These are phyloP conservation scores for Poterioochromonas sp. DNA, from an alignment of 352 stramenopile genomes.

Conservation along the genomic window DNA sequence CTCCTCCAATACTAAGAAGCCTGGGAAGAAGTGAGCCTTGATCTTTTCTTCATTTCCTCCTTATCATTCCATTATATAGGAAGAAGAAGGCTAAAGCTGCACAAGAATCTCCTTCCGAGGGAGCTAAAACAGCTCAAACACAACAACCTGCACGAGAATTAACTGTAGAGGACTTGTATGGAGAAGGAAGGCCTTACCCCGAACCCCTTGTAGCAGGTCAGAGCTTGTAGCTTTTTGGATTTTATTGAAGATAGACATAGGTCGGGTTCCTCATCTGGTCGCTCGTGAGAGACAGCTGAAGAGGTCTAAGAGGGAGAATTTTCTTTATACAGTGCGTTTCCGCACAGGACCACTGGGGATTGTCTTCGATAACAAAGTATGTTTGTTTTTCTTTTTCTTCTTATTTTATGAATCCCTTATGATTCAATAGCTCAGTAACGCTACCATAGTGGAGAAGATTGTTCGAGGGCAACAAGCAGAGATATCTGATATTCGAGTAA, in stretches of 20 bases:
- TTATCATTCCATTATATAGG: too few species aligned
- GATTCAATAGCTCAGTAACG: not conserved
- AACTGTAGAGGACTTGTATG: slow-evolving; percentile 16
- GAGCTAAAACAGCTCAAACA: not conserved
- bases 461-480: not conserved
- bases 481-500: slow-evolving; percentile 4
- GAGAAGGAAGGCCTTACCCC: not conserved
- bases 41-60: too few species aligned
- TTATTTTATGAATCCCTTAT: too few species aligned
- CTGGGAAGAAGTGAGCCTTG: too few species aligned
- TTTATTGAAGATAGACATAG: too few species aligned
- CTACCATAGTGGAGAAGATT: slow-evolving; percentile 7
- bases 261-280: too few species aligned
- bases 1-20: too few species aligned
- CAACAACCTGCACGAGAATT: too few species aligned
- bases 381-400: too few species aligned
- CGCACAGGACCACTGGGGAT: not conserved
- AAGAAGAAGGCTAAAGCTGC: not conserved
- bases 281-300: too few species aligned
- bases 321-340: slow-evolving; percentile 18
- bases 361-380: not conserved
- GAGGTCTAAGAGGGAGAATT: too few species aligned
- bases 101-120: not conserved
- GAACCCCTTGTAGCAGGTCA: not conserved
- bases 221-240: too few species aligned